Base-by-base conservation (phyloP, 495 filamentous ascomycete species). In the Aspergillus ellipticus region DNA sequence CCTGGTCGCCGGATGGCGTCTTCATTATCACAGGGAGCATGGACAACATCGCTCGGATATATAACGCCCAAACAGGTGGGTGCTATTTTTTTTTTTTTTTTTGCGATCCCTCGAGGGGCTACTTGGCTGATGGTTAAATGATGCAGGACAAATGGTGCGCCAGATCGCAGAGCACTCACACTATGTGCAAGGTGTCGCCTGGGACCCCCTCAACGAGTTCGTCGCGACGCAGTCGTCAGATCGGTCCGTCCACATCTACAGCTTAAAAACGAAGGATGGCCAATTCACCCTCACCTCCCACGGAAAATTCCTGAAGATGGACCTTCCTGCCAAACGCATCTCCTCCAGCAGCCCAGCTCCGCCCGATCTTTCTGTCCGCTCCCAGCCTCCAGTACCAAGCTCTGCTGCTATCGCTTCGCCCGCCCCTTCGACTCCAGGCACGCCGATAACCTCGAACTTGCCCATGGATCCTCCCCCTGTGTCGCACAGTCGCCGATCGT, bases 141-240 rank as follows among this genome's bases (percentile, higher is more conserved):
- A 20, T 39, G 10, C 56, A 96, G 92, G 94, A 26, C 85, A 87
- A 75, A 85, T 92, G 64, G 87, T 99, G 53, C 86, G 94, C 51
- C 93, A 97, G 67, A 99, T 99, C 59, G 95, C 94, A 41, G 94
- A 99, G 67, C 94, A 99, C 74, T 96, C 93, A 63, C 94, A 99
- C 70, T 99, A 97, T 64, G 94, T 99, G 17, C 94, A 99, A 74
- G 94, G 94, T 33, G 94, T 99, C 16, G 92, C 95, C 2, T 99
- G 94, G 94, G 94, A 99, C 73, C 94, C 94, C 31, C 74, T 96
- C 26, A 99, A 99, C 70, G 94, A 99, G 76, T 99, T 89, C 69
- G 89, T 99, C 43, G 94, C 95, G 19, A 99, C 94, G 19, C 94
- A 99, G 68, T 97, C 94, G 2, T 99, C 94, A 0, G 94, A 99